Evolutionary conservation across 169 alveolate genomes (phyloP).

Genomic region (Besnoitia besnoiti): DNA sequence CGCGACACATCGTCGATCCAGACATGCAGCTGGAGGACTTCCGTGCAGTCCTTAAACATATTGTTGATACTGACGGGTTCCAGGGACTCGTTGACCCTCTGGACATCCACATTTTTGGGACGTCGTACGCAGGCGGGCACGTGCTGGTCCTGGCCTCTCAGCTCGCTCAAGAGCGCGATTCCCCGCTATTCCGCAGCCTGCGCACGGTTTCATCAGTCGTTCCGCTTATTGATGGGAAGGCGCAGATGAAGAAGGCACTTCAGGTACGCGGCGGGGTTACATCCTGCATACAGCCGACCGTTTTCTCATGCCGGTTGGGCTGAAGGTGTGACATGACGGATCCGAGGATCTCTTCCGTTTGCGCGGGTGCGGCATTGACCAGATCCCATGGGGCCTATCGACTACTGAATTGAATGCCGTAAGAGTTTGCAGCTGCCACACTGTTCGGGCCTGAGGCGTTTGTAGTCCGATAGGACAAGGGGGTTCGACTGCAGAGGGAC

Average conservation of each 20-base stretch:
- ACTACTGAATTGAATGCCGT: no score
- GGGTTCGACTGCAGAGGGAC: no score
- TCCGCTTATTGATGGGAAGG: not conserved
- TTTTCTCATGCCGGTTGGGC: not conserved
- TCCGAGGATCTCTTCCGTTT: not conserved
- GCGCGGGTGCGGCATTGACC: no score
- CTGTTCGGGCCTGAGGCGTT: no score
- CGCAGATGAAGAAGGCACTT: not conserved
- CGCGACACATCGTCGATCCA: slow-evolving; percentile 45
- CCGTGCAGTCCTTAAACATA: slow-evolving; percentile 1
- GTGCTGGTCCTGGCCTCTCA: slow-evolving; percentile 32
- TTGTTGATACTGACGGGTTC: not conserved
- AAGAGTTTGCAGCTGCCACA: no score
- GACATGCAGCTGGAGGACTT: slow-evolving; percentile 20
- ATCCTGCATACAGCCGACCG: not conserved
- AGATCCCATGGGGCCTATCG: no score
- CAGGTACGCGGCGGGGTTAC: not conserved
- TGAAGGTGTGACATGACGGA: not conserved
- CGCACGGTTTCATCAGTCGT: not conserved
- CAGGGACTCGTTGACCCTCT: slow-evolving; percentile 1
- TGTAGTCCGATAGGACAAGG: no score
- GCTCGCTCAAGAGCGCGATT: not conserved
- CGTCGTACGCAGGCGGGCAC: slow-evolving; percentile 51
- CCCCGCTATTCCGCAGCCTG: not conserved
- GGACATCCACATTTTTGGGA: slow-evolving; percentile 23